Evolutionary conservation across 2,329 filamentous ascomycete genomes (phyloP), one percentile per base, ranked within the genome.

Genomic region (Incumbomyces delicatus): DNA sequence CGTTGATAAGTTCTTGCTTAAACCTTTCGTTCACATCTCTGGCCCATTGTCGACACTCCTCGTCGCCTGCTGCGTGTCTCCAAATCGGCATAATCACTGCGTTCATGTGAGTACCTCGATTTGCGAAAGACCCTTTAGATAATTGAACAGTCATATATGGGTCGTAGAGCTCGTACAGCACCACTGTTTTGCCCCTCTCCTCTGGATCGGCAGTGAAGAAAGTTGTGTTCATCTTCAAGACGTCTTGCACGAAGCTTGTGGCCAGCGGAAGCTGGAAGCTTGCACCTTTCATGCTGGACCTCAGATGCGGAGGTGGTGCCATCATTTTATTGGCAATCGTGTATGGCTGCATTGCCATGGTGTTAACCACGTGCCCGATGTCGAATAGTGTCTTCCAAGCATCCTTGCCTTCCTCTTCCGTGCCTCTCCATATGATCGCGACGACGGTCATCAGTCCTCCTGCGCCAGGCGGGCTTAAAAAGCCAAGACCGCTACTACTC

Each of bases 31-130:
- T 58, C 6, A 70, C 39, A 10, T 58, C 55, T 2, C 67, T 57
- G 14, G 69, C 70, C 56, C 68, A 69, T 2, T 57, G 53, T 0
- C 67, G 61, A 16, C 68, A 60, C 8, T 62, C 57, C 1, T 30
- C 29, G 48, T 74, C 71, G 17, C 65, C 61, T 6, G 50, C 55
- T 2, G 57, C 32, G 32, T 68, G 62, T 1, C 62, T 61, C 71
- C 71, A 74, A 10, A 63, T 61, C 27, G 69, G 60, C 5, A 57
- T 54, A 2, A 68, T 61, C 43, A 68, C 59, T 1, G 66, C 65
- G 40, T 74, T 71, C 50, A 69, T 69, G 32, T 69, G 68, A 5
- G 57, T 56, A 6, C 67, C 69, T 3, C 72, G 63, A 50, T 68
- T 71, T 2, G 69, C 67, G 47, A 71, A 72, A 0, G 72, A 66